Percentiles rank a stretch among this genome's conserved stretches.
phyloP scores from a whole-genome alignment of 768 basidiomycete genomes.

The Collybia sordida region DNA sequence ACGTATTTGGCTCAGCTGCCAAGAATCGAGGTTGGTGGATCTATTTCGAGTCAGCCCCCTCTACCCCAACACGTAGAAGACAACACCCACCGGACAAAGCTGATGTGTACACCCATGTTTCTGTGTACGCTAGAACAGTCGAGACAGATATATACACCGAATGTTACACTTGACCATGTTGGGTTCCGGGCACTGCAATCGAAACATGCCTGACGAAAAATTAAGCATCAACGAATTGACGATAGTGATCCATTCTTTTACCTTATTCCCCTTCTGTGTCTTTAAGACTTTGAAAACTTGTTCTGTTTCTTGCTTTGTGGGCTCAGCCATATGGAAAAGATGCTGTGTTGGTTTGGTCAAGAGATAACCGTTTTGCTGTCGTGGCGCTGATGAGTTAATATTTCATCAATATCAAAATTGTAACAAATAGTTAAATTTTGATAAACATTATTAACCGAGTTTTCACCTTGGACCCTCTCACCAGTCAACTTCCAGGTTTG shows the following conservation, averaged over 20 bases:
- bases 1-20: conserved; percentile 88
- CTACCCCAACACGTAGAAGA: background rate
- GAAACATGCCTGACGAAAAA: conserved; percentile 58
- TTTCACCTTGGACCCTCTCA: no score
- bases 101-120: conserved; percentile 98
- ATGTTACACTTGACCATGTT: conserved; percentile 96
- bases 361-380: conserved; percentile 25
- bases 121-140: conserved; percentile 95
- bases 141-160: conserved; percentile 95
- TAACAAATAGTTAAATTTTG: background rate
- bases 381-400: conserved; percentile 21
- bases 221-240: background rate
- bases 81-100: conserved; percentile 81
- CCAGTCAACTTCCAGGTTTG: no score
- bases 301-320: conserved; percentile 84
- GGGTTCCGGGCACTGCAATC: conserved; percentile 96
- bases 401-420: background rate
- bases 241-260: conserved; percentile 15
- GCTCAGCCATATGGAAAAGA: conserved; percentile 57
- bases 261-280: conserved; percentile 88
- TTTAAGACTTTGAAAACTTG: conserved; percentile 82
- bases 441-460: no score
- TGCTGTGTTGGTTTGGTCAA: conserved; percentile 10
- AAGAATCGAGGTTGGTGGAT: conserved; percentile 94
- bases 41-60: conserved; percentile 37